Conservation (phyloP, 2,329 filamentous ascomycete species). For the Neofusicoccum sp. region DNA sequence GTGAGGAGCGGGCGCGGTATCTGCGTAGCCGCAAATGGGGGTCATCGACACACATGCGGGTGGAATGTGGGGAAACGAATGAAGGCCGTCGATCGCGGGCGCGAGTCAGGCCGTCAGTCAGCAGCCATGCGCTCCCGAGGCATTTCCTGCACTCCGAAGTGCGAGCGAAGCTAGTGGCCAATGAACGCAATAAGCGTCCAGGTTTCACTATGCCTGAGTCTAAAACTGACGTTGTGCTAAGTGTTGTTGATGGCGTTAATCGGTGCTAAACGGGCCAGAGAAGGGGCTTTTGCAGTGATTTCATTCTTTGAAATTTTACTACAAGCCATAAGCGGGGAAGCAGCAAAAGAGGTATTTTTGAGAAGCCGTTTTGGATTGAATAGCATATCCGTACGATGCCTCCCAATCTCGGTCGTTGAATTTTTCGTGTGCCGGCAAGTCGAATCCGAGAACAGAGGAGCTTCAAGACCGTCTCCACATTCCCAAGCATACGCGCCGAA, state of each 20-base stretch:
- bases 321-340: conserved; percentile 18
- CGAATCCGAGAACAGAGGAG: conserved; percentile 16
- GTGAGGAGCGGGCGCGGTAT: neutral
- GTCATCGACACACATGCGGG: conserved; percentile 3
- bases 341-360: conserved; percentile 19
- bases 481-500: conserved; percentile 18
- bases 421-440: conserved; percentile 19
- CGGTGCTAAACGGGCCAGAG: neutral
- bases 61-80: conserved; percentile 31
- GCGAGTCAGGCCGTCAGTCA: neutral
- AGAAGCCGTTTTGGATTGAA: conserved; percentile 19
- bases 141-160: neutral
- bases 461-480: conserved; percentile 17
- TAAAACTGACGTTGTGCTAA: neutral
- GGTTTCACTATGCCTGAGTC: conserved; percentile 6
- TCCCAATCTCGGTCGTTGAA: conserved; percentile 17
- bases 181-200: neutral
- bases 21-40: conserved; percentile 8
- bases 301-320: conserved; percentile 15
- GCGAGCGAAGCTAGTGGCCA: neutral
- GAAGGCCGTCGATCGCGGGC: conserved; percentile 21
- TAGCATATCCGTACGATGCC: conserved; percentile 18
- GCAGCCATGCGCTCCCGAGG: neutral
- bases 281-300: conserved; percentile 14
- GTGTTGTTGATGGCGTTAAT: neutral